These are phyloP conservation scores for Mycena amicta DNA, from an alignment of 768 basidiomycete genomes.

Conservation along the genomic window DNA sequence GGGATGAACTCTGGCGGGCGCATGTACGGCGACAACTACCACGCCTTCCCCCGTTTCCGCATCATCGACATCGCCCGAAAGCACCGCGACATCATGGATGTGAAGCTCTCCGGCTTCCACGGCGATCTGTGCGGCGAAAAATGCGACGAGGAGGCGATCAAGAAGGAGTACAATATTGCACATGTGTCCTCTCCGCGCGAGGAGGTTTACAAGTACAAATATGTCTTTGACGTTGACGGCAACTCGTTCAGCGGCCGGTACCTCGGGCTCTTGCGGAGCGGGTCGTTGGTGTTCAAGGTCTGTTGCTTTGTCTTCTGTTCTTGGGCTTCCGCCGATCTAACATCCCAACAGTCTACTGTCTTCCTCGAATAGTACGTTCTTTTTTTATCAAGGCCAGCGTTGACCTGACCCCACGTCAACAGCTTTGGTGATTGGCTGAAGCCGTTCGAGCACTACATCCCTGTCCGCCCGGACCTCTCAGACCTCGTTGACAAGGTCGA, in stretches of 20 bases:
- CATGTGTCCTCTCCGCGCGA: conserved; percentile 1
- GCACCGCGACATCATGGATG: conserved; percentile 1
- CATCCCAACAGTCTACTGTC: not conserved
- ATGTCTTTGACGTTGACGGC: conserved; percentile 10
- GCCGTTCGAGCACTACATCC: conserved; percentile 8
- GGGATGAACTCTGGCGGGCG: conserved; percentile 4
- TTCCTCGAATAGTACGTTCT: conserved; percentile 7
- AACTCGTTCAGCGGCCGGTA: conserved; percentile 12
- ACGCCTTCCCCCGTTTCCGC: conserved; percentile 7
- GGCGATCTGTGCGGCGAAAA: conserved; percentile 1
- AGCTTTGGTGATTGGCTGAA: conserved; percentile 4
- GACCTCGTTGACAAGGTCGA: conserved; percentile 7
- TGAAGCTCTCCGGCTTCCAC: conserved; percentile 5
- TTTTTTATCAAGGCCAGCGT: no score
- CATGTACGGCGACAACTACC: conserved; percentile 6
- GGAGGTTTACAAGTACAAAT: conserved; percentile 12
- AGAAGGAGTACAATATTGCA: conserved; percentile 4
- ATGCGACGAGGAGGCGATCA: conserved; percentile 3
- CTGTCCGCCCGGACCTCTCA: conserved; percentile 3
- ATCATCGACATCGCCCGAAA: conserved; percentile 8
- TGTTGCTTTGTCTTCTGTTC: not conserved
- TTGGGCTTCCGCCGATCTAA: not conserved
- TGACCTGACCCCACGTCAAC: no score
- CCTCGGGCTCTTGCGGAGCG: not conserved
- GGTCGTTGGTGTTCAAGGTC: conserved; percentile 16